Evolutionary conservation across 2,329 filamentous ascomycete species (phyloP).

Genomic region (Aspergillus sp.): DNA sequence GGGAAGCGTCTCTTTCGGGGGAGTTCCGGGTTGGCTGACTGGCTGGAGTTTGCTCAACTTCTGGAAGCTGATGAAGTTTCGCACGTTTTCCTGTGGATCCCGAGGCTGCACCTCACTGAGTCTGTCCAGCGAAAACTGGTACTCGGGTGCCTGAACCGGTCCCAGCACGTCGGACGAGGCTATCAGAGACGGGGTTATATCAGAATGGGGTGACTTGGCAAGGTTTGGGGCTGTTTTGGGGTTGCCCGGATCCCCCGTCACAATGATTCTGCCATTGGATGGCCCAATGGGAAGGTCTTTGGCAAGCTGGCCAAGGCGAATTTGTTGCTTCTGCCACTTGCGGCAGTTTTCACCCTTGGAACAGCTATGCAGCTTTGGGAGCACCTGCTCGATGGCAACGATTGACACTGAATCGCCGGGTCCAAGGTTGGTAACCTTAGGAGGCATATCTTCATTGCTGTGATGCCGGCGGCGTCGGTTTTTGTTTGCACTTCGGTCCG

Average conservation of each 20-base stretch:
- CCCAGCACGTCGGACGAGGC: constrained; percentile 88
- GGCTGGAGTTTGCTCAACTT: constrained; percentile 39
- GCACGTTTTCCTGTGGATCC: constrained; percentile 86
- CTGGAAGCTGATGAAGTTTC: constrained; percentile 84
- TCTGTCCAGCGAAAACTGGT: constrained; percentile 65
- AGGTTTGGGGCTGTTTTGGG: constrained; percentile 61
- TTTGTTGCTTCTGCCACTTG: constrained; percentile 79
- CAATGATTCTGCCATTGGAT: constrained; percentile 68
- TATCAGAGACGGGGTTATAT: constrained; percentile 76
- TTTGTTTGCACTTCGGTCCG: too few species aligned
- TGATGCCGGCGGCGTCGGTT: too few species aligned
- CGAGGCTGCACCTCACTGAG: constrained; percentile 66
- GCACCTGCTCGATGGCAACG: constrained; percentile 84
- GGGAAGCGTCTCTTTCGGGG: constrained; percentile 44
- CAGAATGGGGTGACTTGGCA: constrained; percentile 57
- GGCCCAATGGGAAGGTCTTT: constrained; percentile 74
- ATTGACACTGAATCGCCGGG: constrained; percentile 65
- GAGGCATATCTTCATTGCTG: too few species aligned
- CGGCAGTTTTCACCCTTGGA: constrained; percentile 80
- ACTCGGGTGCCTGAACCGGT: constrained; percentile 59
- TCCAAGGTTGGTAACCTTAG: too few species aligned
- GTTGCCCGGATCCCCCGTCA: constrained; percentile 78
- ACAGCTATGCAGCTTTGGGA: constrained; percentile 81
- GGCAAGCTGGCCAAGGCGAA: constrained; percentile 71
- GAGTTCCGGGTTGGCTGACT: constrained; percentile 59